These are phyloP conservation scores for Lepidium sativum DNA, from an alignment of 345 rosid genomes.

Conservation along the genomic window DNA sequence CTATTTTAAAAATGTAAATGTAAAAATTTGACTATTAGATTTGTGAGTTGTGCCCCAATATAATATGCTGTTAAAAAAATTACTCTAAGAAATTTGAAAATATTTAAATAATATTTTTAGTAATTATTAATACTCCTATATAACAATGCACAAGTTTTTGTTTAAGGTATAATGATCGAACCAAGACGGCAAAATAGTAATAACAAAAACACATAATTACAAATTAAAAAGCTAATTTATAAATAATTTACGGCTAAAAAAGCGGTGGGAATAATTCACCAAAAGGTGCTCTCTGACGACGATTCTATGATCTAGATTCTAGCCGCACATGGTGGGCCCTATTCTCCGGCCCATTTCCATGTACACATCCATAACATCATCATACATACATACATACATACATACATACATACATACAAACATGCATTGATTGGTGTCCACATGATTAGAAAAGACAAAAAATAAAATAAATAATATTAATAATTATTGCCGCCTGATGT, in stretches of 20 bases:
- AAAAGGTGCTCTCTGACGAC: conserved; percentile 1
- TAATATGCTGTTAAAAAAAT: too few relatives aligned
- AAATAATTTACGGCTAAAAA: background rate
- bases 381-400: background rate
- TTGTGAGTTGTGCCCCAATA: too few relatives aligned
- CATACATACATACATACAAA: background rate
- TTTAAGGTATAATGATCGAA: too few relatives aligned
- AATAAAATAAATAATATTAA: background rate
- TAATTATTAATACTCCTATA: too few relatives aligned
- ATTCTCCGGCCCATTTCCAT: background rate
- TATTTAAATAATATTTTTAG: too few relatives aligned
- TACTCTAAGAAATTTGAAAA: too few relatives aligned
- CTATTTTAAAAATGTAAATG: too few relatives aligned
- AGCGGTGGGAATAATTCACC: conserved; percentile 17
- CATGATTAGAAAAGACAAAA: conserved; percentile 24
- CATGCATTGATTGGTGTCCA: conserved; percentile 1
- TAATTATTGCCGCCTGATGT: background rate
- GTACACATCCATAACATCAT: background rate
- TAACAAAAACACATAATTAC: background rate
- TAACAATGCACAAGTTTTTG: too few relatives aligned
- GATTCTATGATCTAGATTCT: conserved; percentile 23
- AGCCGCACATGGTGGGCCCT: conserved; percentile 25
- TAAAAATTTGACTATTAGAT: too few relatives aligned
- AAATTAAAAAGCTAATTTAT: background rate
- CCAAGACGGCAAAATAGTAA: too few relatives aligned